Percentiles rank a stretch among this genome's conserved stretches.
These are phyloP conservation scores for Aspergillus felis DNA, from an alignment of 2,329 filamentous ascomycete species.

Conservation along the genomic window DNA sequence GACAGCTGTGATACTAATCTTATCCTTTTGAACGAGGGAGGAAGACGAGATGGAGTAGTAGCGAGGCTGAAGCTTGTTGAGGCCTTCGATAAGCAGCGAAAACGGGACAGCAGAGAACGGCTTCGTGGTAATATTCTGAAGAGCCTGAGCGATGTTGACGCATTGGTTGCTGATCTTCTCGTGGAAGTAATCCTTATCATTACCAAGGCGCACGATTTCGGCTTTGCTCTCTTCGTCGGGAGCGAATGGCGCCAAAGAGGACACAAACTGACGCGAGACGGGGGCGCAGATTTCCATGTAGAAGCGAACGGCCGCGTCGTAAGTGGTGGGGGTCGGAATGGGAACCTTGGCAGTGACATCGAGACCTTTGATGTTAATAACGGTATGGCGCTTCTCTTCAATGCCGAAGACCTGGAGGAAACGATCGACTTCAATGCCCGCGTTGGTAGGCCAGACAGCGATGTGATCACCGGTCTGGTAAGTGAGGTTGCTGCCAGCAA, in stretches of 20 bases:
- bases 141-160: constrained; percentile 84
- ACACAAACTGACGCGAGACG: constrained; percentile 91
- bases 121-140: constrained; percentile 68
- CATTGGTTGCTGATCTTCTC: constrained; percentile 75
- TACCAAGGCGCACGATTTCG: constrained; percentile 83
- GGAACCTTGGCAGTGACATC: constrained; percentile 96
- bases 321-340: constrained; percentile 95
- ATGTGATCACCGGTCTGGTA: constrained; percentile 98
- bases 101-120: constrained; percentile 85
- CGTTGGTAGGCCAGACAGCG: constrained; percentile 94
- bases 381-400: constrained; percentile 69
- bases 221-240: constrained; percentile 79
- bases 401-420: constrained; percentile 79
- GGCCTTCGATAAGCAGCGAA: constrained; percentile 86
- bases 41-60: constrained; percentile 99
- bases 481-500: constrained; percentile 80
- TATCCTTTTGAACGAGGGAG: constrained; percentile 86
- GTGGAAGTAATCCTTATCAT: constrained; percentile 93
- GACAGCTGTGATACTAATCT: constrained; percentile 91
- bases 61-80: constrained; percentile 92
- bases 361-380: constrained; percentile 84
- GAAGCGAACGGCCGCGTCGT: constrained; percentile 87
- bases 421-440: constrained; percentile 85
- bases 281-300: constrained; percentile 96
- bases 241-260: constrained; percentile 81